Percentiles rank a stretch among this genome's conserved stretches.
phyloP scores from a whole-genome alignment of 164 flowering plant species.

The Vitis amurensis region DNA sequence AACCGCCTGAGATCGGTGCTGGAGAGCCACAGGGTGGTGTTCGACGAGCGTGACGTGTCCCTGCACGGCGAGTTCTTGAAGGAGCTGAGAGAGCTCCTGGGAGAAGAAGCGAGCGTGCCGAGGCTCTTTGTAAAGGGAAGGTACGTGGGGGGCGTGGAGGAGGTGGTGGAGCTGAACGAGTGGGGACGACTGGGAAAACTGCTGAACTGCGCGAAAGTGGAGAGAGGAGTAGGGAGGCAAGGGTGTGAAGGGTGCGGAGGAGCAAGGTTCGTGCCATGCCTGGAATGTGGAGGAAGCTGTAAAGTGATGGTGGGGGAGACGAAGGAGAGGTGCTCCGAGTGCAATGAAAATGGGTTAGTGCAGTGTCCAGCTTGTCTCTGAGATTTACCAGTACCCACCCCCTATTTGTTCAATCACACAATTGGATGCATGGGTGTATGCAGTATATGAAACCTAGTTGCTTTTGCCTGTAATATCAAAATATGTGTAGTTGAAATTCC shows the following conservation, averaged over 20 bases:
- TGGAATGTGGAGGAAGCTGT: conserved; percentile 91
- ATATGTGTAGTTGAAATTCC: too few relatives aligned
- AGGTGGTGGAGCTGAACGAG: conserved; percentile 76
- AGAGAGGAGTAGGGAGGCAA: conserved; percentile 55
- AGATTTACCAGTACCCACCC: too few relatives aligned
- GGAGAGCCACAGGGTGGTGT: conserved; percentile 58
- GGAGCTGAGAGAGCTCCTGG: conserved; percentile 59
- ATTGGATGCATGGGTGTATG: too few relatives aligned
- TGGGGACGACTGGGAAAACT: conserved; percentile 57
- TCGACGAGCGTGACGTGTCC: conserved; percentile 89
- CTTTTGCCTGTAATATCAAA: too few relatives aligned
- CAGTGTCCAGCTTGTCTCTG: conserved; percentile 67
- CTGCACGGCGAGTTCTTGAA: conserved; percentile 61
- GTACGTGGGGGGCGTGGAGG: conserved; percentile 84
- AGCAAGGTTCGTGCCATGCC: conserved; percentile 81
- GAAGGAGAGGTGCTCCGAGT: conserved; percentile 61
- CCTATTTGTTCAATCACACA: too few relatives aligned
- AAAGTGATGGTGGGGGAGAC: conserved; percentile 52
- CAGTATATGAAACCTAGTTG: too few relatives aligned
- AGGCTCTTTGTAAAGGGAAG: conserved; percentile 87
- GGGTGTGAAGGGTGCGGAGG: conserved; percentile 91
- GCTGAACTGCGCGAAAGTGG: conserved; percentile 47
- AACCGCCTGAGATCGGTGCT: conserved; percentile 41
- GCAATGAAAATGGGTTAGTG: conserved; percentile 91
- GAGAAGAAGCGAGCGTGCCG: conserved; percentile 58